phyloP scores from a whole-genome alignment of 257 asterid genomes.

The Leptodermis oblonga region DNA sequence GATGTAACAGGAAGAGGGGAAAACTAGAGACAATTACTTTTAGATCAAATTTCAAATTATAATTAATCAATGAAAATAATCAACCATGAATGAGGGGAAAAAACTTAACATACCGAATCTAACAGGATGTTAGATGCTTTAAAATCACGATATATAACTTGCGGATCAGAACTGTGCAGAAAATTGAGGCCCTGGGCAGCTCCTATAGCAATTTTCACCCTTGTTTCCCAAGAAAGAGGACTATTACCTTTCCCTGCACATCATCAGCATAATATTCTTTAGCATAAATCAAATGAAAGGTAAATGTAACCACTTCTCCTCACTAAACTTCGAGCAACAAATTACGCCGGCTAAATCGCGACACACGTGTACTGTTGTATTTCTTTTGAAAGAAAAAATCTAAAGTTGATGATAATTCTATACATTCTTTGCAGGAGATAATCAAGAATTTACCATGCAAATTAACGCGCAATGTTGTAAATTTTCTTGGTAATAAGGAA shows the following conservation, averaged over 20 bases:
- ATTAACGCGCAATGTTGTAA: background rate
- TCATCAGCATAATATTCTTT: background rate
- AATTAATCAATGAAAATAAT: background rate
- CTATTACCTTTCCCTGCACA: conserved; percentile 18
- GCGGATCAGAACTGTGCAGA: conserved; percentile 34
- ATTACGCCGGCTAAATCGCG: no score
- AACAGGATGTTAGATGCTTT: conserved; percentile 43
- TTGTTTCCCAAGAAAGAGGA: conserved; percentile 39
- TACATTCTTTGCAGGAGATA: background rate
- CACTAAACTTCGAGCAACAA: background rate
- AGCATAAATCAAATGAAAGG: background rate
- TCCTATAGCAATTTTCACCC: conserved; percentile 36
- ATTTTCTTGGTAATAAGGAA: background rate
- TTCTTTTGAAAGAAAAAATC: background rate
- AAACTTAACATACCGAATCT: conserved; percentile 24
- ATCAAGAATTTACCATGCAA: background rate
- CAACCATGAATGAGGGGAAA: background rate
- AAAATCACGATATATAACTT: conserved; percentile 45
- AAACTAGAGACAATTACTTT: background rate
- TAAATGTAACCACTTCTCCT: no score
- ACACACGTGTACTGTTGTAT: no score
- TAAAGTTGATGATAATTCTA: background rate
- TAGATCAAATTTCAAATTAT: background rate
- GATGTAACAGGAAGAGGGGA: background rate
- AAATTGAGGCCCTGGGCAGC: conserved; percentile 44